phyloP scores from a whole-genome alignment of 345 rosid species.

The Tarenaya hassleriana region DNA sequence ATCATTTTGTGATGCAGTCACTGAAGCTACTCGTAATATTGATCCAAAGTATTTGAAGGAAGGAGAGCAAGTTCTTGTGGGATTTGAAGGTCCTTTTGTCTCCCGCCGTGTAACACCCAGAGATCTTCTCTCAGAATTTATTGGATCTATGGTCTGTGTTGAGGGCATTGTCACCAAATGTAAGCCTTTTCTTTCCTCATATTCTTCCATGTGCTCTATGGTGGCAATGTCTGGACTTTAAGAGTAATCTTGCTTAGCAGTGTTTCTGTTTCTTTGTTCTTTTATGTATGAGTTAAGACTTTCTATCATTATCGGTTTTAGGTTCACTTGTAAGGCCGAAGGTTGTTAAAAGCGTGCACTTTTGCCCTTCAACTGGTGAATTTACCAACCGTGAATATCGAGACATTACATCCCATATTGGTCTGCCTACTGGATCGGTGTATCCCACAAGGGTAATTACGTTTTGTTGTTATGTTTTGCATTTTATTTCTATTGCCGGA shows the following conservation, averaged over 20 bases:
- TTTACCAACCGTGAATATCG: constrained; percentile 82
- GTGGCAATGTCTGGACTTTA: not conserved
- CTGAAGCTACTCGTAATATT: constrained; percentile 63
- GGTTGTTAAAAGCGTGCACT: constrained; percentile 94
- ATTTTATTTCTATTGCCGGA: not conserved
- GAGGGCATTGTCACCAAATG: constrained; percentile 97
- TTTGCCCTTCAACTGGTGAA: constrained; percentile 69
- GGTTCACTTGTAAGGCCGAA: constrained; percentile 99
- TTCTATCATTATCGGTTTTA: constrained; percentile 21
- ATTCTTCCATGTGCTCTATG: not conserved
- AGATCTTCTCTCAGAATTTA: constrained; percentile 86
- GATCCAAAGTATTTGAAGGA: constrained; percentile 75
- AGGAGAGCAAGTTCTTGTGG: constrained; percentile 76
- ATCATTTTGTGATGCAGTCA: constrained; percentile 85
- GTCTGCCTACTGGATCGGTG: constrained; percentile 95
- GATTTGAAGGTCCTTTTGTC: constrained; percentile 93
- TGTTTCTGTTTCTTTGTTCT: not conserved
- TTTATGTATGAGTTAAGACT: not conserved
- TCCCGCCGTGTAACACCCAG: constrained; percentile 92
- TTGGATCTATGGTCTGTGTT: constrained; percentile 94
- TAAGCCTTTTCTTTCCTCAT: constrained; percentile 25
- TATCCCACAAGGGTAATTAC: constrained; percentile 92
- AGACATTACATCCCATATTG: constrained; percentile 77
- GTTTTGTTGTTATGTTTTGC: constrained; percentile 3
- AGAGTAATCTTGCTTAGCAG: not conserved